Percentiles rank a stretch among this genome's conserved stretches.
Evolutionary conservation across 805 yeast species (phyloP).

Genomic region (Priceomyces haplophilus): DNA sequence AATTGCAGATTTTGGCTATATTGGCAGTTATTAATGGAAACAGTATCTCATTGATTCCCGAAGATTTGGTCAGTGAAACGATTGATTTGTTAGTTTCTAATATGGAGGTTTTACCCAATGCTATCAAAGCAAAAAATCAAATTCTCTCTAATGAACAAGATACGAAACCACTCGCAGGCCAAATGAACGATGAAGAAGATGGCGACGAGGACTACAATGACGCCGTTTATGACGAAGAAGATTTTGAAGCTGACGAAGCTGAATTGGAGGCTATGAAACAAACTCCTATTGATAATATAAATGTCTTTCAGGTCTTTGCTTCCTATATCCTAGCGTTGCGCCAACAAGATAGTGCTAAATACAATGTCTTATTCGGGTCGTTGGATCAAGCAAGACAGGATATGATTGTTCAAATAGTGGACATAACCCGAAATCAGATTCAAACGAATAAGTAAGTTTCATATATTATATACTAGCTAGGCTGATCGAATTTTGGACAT

Average conservation of each 20-base stretch:
- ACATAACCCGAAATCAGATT: slow-evolving; percentile 15
- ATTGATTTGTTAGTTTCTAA: slow-evolving; percentile 40
- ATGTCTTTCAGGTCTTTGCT: slow-evolving; percentile 67
- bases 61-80: slow-evolving; percentile 35
- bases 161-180: slow-evolving; percentile 23
- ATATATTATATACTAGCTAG: background rate
- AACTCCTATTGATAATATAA: slow-evolving; percentile 73
- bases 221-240: slow-evolving; percentile 28
- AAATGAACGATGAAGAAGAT: slow-evolving; percentile 19
- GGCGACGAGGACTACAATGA: slow-evolving; percentile 33
- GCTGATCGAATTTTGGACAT: background rate
- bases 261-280: slow-evolving; percentile 78
- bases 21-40: slow-evolving; percentile 37
- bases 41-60: slow-evolving; percentile 25
- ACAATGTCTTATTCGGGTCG: slow-evolving; percentile 46
- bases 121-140: slow-evolving; percentile 46
- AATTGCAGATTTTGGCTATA: slow-evolving; percentile 48
- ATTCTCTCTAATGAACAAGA: slow-evolving; percentile 40
- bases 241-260: slow-evolving; percentile 61
- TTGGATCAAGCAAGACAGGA: slow-evolving; percentile 34
- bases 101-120: slow-evolving; percentile 46
- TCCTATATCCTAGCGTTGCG: slow-evolving; percentile 50
- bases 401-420: slow-evolving; percentile 26
- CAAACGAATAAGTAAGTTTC: background rate
- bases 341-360: slow-evolving; percentile 44